Percentiles rank a stretch among this genome's conserved stretches.
Conservation (phyloP, 495 filamentous ascomycete genomes). For the Talaromyces ruber region DNA sequence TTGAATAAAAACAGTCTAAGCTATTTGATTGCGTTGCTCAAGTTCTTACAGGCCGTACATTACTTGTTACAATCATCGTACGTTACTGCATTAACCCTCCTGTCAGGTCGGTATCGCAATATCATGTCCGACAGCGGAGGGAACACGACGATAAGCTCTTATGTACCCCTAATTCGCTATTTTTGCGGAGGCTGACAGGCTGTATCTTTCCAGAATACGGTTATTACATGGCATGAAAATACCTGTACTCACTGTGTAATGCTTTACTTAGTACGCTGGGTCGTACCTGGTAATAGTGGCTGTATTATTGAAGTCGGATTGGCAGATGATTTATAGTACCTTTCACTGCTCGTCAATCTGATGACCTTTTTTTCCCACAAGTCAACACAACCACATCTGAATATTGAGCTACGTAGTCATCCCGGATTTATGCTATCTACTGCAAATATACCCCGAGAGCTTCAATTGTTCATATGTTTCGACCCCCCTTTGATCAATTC, state of each 20-base stretch:
- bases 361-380: no score
- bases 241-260: not conserved
- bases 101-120: not conserved
- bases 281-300: not conserved
- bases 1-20: not conserved
- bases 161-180: not conserved
- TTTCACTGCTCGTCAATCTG: no score
- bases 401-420: not conserved
- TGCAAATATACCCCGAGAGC: not conserved
- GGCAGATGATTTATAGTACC: not conserved
- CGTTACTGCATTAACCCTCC: not conserved
- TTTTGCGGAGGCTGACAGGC: not conserved
- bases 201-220: not conserved
- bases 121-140: not conserved
- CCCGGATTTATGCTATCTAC: not conserved
- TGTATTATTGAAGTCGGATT: not conserved
- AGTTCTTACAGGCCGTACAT: not conserved
- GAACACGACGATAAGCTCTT: not conserved
- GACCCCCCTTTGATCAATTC: no score
- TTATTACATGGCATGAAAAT: not conserved
- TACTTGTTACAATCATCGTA: not conserved
- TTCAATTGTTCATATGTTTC: no score
- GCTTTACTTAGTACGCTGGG: not conserved
- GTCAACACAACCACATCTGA: not conserved
- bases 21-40: not conserved